Evolutionary conservation across 2,329 filamentous ascomycete species (phyloP), one percentile per base, ranked within the genome.

Genomic region (Nemania sp.): DNA sequence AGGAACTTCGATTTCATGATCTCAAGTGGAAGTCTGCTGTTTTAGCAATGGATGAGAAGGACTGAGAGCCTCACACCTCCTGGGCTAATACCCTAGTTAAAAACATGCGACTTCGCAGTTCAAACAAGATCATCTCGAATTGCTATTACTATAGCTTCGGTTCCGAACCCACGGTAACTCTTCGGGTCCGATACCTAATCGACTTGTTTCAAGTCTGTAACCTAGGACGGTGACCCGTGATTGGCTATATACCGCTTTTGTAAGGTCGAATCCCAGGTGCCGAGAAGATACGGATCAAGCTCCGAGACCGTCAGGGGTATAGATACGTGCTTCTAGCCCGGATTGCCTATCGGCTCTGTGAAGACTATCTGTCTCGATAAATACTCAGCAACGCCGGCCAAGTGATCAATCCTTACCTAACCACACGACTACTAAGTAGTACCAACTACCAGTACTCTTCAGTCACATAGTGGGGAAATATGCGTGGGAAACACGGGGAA

Each of bases 221-320:
- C 20, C 4, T 13, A 24, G 24, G 56, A 26, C n/a, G 32, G n/a
- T 13, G n/a, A 26, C 20, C 3, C 29, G 6, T 52, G 51, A 56
- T 66, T 43, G 49, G 27, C n/a, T 47, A 3, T 13, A 56, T 26
- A 6, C 41, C 27, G 52, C 29, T 18, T 11, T 55, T 26, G 29
- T 20, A 20, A 54, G 52, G 45, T 53, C 64, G 63, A 55, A 22
- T 15, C n/a, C 27, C n/a, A 26, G 55, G 41, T 18, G 24, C 56
- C 49, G 53, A 58, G 47, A 38, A 5, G 20, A 10, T 60, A 32
- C 35, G 58, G 52, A 47, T 35, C 35, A 29, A 53, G 20, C 10
- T 2, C 58, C 45, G 32, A 56, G 18, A 53, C 5, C 15, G 22
- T n/a, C 38, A 53, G 38, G 8, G 6, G n/a, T n/a, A n/a, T n/a